These are phyloP conservation scores for Leccinum fuscescens DNA, from an alignment of 1,284 basidiomycete genomes.

Conservation along the genomic window DNA sequence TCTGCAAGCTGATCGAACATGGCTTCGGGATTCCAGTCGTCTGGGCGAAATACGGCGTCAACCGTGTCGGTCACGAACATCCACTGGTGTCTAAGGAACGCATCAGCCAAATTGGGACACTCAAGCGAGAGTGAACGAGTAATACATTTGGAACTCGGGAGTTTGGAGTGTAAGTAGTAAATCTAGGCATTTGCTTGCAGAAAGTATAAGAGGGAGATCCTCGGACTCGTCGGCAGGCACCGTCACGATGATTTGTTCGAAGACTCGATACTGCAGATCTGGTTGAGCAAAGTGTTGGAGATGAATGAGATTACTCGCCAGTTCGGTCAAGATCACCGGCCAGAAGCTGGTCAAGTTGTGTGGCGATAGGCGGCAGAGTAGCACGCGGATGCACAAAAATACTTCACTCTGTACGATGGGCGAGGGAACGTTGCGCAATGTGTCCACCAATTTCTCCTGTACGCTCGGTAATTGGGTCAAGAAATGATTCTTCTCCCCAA, in stretches of 20 bases:
- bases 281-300: slow-evolving; percentile 15
- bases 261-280: slow-evolving; percentile 62
- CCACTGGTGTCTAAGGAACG: slow-evolving; percentile 84
- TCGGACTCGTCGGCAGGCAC: slow-evolving; percentile 79
- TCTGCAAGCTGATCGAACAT: slow-evolving; percentile 92
- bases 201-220: slow-evolving; percentile 77
- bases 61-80: slow-evolving; percentile 98
- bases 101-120: slow-evolving; percentile 9
- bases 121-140: neutral
- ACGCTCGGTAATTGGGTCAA: slow-evolving; percentile 87
- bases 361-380: slow-evolving; percentile 88
- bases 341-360: slow-evolving; percentile 95
- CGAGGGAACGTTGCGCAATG: slow-evolving; percentile 77
- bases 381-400: slow-evolving; percentile 89
- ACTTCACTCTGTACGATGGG: slow-evolving; percentile 91
- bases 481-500: slow-evolving; percentile 89
- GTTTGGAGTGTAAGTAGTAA: slow-evolving; percentile 89
- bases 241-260: slow-evolving; percentile 64
- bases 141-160: slow-evolving; percentile 96
- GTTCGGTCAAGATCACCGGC: slow-evolving; percentile 93
- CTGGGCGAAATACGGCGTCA: slow-evolving; percentile 88
- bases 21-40: slow-evolving; percentile 80
- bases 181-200: slow-evolving; percentile 93
- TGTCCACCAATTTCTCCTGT: slow-evolving; percentile 95
- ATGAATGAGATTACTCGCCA: slow-evolving; percentile 49